Percentiles rank a stretch among this genome's conserved stretches.
Evolutionary conservation across 352 stramenopile species (phyloP).

Genomic region (Phytophthora litchii): DNA sequence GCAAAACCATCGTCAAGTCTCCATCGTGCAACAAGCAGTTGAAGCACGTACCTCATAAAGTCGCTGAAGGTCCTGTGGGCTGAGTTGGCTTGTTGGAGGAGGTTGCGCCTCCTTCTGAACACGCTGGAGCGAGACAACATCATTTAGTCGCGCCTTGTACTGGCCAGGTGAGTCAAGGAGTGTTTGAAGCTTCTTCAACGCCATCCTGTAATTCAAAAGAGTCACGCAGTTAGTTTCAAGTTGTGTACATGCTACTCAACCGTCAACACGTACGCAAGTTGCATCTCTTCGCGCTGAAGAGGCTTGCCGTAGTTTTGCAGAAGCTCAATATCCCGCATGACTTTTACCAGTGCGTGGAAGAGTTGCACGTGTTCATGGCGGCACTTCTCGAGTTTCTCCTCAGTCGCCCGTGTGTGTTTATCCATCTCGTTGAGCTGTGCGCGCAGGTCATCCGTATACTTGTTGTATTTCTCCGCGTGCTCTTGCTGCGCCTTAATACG

Average conservation of each 20-base stretch:
- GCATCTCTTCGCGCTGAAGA: constrained; percentile 77
- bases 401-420: constrained; percentile 74
- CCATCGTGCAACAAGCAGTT: neutral
- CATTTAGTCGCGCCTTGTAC: constrained; percentile 88
- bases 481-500: constrained; percentile 84
- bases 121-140: constrained; percentile 72
- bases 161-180: constrained; percentile 82
- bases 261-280: constrained; percentile 64
- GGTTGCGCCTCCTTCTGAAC: constrained; percentile 60
- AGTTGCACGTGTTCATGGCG: constrained; percentile 85
- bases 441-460: constrained; percentile 78
- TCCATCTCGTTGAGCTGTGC: constrained; percentile 83
- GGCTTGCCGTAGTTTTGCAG: constrained; percentile 87
- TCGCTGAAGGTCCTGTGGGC: constrained; percentile 73
- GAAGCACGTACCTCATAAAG: constrained; percentile 62
- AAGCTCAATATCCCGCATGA: constrained; percentile 90
- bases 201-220: constrained; percentile 46
- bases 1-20: too few species aligned
- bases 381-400: constrained; percentile 88
- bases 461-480: constrained; percentile 83
- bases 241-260: neutral
- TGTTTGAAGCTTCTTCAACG: constrained; percentile 84
- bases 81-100: constrained; percentile 57
- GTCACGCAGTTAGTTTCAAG: constrained; percentile 12
- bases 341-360: constrained; percentile 83